Evolutionary conservation across 768 basidiomycete species (phyloP).

Genomic region (Macrolepiota dolichaula): DNA sequence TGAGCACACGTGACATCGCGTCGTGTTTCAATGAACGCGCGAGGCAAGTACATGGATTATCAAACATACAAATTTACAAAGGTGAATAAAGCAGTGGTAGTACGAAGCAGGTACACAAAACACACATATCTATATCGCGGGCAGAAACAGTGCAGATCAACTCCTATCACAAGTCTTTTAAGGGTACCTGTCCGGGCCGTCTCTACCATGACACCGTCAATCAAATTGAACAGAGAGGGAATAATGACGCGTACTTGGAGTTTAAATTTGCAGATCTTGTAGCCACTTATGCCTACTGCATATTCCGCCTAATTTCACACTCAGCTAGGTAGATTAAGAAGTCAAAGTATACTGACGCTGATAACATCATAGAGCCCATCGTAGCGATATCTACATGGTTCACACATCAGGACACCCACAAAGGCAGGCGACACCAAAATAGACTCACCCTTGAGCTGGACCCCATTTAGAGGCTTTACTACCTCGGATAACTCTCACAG

Average conservation of each 20-base stretch:
- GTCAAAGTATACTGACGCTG: neutral
- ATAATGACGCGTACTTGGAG: neutral
- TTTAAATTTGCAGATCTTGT: conserved; percentile 4
- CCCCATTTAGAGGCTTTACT: conserved; percentile 12
- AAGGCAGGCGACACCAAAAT: conserved; percentile 17
- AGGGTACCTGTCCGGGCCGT: conserved; percentile 3
- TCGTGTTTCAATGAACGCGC: neutral
- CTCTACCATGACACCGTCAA: neutral
- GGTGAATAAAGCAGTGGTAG: no score
- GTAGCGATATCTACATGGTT: conserved; percentile 37
- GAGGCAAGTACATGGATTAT: neutral
- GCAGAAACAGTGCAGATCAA: neutral
- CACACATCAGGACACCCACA: neutral
- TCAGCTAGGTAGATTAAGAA: neutral
- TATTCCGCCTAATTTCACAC: neutral
- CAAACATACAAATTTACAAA: neutral
- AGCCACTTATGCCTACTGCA: conserved; percentile 4
- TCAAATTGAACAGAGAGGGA: neutral
- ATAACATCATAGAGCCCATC: conserved; percentile 34
- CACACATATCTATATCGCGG: neutral
- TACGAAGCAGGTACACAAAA: no score
- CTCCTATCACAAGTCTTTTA: conserved; percentile 1
- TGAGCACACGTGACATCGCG: neutral
- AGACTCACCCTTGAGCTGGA: neutral
- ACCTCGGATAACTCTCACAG: conserved; percentile 42